Conservation (phyloP, 2,329 filamentous ascomycete species). For the Aspergillus brunneoviolaceus region DNA sequence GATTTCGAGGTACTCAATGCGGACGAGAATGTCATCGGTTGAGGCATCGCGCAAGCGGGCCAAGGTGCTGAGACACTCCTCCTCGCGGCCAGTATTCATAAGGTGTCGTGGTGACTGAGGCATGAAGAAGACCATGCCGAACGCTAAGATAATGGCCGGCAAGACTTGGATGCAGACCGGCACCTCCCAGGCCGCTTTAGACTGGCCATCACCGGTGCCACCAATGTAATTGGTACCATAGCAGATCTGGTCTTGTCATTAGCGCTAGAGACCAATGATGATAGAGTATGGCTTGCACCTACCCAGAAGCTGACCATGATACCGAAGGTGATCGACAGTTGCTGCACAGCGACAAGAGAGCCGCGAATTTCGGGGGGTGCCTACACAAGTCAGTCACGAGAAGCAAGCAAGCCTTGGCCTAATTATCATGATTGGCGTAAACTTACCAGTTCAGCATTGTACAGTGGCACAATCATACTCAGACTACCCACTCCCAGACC, state of each 20-base stretch:
- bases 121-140: slow-evolving; percentile 72
- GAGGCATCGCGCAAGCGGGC: slow-evolving; percentile 64
- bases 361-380: slow-evolving; percentile 46
- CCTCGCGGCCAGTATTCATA: slow-evolving; percentile 65
- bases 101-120: slow-evolving; percentile 75
- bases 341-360: slow-evolving; percentile 43
- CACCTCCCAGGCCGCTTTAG: slow-evolving; percentile 69
- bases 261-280: background rate
- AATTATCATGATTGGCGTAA: background rate
- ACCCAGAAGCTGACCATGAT: slow-evolving; percentile 47
- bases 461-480: slow-evolving; percentile 44
- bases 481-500: slow-evolving; percentile 45
- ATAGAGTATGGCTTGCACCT: slow-evolving; percentile 7
- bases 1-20: slow-evolving; percentile 76
- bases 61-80: slow-evolving; percentile 63
- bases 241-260: slow-evolving; percentile 27
- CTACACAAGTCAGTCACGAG: slow-evolving; percentile 15
- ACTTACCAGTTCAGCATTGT: slow-evolving; percentile 37
- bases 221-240: slow-evolving; percentile 62
- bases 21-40: slow-evolving; percentile 65
- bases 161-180: slow-evolving; percentile 70
- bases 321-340: slow-evolving; percentile 46
- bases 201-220: slow-evolving; percentile 58
- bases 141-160: slow-evolving; percentile 64
- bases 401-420: no score